A percentile compares a stretch with the other conserved stretches of the same genome.
These are phyloP conservation scores for Carex parvula DNA, from an alignment of 176 grass and related monocot genomes.

Conservation along the genomic window DNA sequence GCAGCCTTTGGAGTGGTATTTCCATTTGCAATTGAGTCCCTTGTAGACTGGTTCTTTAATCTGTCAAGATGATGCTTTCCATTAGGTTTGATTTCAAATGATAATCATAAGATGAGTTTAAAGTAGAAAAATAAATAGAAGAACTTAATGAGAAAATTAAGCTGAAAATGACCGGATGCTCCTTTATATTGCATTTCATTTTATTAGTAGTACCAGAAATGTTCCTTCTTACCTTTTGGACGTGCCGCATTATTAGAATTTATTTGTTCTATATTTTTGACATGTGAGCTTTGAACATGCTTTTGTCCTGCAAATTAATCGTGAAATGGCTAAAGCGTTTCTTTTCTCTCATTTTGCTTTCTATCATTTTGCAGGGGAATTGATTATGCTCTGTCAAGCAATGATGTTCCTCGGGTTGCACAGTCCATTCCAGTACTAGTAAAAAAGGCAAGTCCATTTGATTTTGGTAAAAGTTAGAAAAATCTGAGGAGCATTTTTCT, in stretches of 20 bases:
- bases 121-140: neutral
- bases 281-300: neutral
- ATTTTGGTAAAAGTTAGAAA: constrained; percentile 17
- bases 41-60: neutral
- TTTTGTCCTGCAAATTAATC: constrained; percentile 16
- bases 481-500: neutral
- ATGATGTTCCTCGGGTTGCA: constrained; percentile 49
- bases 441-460: constrained; percentile 50
- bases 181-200: neutral
- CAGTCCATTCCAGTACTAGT: constrained; percentile 50
- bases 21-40: neutral
- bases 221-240: neutral
- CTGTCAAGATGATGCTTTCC: neutral
- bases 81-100: neutral
- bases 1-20: neutral
- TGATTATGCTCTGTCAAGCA: constrained; percentile 71
- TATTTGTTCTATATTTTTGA: neutral
- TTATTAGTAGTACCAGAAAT: neutral
- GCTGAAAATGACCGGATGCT: neutral
- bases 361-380: constrained; percentile 55
- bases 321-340: neutral
- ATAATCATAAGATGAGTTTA: neutral
- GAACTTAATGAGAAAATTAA: neutral
- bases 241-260: neutral
- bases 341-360: constrained; percentile 3